phyloP scores from a whole-genome alignment of 306 rosid species.

The Vigna mungo region DNA sequence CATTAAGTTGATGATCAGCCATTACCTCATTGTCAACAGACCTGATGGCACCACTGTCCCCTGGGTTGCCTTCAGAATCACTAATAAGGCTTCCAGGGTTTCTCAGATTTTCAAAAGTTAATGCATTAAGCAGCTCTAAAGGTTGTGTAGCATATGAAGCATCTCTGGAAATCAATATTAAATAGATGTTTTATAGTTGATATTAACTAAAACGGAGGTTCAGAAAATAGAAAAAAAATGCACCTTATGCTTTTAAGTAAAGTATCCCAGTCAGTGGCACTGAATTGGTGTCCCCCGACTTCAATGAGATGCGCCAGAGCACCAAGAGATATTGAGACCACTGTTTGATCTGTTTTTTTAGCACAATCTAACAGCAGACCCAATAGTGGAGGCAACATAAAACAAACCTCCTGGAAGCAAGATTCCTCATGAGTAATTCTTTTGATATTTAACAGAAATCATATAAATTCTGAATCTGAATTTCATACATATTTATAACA shows the following conservation, averaged over 20 bases:
- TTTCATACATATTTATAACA: conserved; percentile 11
- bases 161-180: conserved; percentile 67
- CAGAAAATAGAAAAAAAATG: conserved; percentile 27
- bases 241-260: conserved; percentile 94
- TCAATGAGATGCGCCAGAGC: conserved; percentile 96
- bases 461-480: conserved; percentile 21
- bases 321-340: conserved; percentile 96
- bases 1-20: conserved; percentile 57
- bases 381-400: conserved; percentile 94
- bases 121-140: conserved; percentile 85
- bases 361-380: conserved; percentile 97
- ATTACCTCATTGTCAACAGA: conserved; percentile 48
- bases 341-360: conserved; percentile 95
- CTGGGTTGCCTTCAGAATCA: conserved; percentile 54
- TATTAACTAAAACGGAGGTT: conserved; percentile 29
- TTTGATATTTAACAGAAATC: conserved; percentile 18
- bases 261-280: conserved; percentile 92
- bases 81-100: conserved; percentile 54
- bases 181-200: conserved; percentile 26
- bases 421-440: conserved; percentile 24
- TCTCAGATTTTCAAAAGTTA: conserved; percentile 72
- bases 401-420: conserved; percentile 92
- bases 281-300: conserved; percentile 99
- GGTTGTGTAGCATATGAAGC: conserved; percentile 97
- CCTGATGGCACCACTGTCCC: conserved; percentile 54